These are phyloP conservation scores for Mycena rosella DNA, from an alignment of 768 basidiomycete species.

Conservation along the genomic window DNA sequence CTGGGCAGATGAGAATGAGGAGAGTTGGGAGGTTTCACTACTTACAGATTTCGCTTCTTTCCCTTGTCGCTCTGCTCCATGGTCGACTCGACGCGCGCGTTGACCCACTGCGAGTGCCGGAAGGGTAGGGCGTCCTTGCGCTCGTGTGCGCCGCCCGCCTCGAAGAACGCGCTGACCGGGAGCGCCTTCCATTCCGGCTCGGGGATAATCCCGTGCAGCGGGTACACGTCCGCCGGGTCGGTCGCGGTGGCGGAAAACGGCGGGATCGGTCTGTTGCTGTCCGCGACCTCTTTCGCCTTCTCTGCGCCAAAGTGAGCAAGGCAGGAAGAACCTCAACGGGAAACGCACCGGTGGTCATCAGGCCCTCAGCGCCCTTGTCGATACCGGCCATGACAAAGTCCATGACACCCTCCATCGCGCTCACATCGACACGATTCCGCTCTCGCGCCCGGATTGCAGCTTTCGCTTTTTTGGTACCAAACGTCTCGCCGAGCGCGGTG, in stretches of 20 bases:
- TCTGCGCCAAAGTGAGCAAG: slow-evolving; percentile 55
- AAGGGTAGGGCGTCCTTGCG: slow-evolving; percentile 71
- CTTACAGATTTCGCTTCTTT: slow-evolving; percentile 70
- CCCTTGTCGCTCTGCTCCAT: slow-evolving; percentile 63
- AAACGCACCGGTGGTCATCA: slow-evolving; percentile 77
- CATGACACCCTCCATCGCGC: slow-evolving; percentile 88
- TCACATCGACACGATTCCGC: slow-evolving; percentile 90
- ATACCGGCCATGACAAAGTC: slow-evolving; percentile 88
- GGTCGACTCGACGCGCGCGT: slow-evolving; percentile 66
- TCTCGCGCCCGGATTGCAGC: slow-evolving; percentile 86
- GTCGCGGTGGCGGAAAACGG: slow-evolving; percentile 75
- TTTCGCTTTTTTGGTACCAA: slow-evolving; percentile 96
- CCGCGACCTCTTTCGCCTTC: slow-evolving; percentile 72
- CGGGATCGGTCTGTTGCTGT: slow-evolving; percentile 82
- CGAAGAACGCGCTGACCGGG: slow-evolving; percentile 65
- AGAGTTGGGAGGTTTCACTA: no score
- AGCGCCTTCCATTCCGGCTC: slow-evolving; percentile 85
- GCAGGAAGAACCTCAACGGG: slow-evolving; percentile 6
- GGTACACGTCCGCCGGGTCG: slow-evolving; percentile 80
- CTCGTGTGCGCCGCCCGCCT: slow-evolving; percentile 61
- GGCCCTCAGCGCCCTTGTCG: slow-evolving; percentile 73
- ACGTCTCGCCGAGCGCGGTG: slow-evolving; percentile 88
- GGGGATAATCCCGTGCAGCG: slow-evolving; percentile 81
- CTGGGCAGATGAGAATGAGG: slow-evolving; percentile 51
- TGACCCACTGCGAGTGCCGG: slow-evolving; percentile 77